Percentiles rank a stretch among this genome's conserved stretches.
Evolutionary conservation across 345 rosid species (phyloP).

Genomic region (Cochlearia excelsa): DNA sequence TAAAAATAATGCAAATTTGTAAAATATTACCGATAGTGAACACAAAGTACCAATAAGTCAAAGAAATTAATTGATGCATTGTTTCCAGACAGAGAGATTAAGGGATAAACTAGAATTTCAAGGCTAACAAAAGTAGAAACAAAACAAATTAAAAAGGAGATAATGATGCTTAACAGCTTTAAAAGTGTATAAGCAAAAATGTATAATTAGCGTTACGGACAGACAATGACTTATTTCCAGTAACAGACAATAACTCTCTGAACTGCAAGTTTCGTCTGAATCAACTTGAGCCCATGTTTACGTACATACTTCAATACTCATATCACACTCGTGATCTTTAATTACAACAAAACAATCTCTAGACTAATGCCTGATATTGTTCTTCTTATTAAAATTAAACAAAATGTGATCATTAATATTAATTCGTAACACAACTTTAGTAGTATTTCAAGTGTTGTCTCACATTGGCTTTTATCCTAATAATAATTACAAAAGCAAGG

Average conservation of each 20-base stretch:
- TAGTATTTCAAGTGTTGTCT: too few relatives aligned
- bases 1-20: slow-evolving; percentile 9
- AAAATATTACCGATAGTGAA: slow-evolving; percentile 1
- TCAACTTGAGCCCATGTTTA: slow-evolving; percentile 15
- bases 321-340: slow-evolving; percentile 3
- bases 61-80: slow-evolving; percentile 13
- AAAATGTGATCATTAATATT: too few relatives aligned
- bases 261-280: slow-evolving; percentile 25
- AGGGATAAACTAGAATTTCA: slow-evolving; percentile 21
- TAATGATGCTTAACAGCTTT: slow-evolving; percentile 33
- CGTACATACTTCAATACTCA: slow-evolving; percentile 3
- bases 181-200: neutral
- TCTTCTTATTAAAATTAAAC: too few relatives aligned
- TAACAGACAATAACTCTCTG: slow-evolving; percentile 18
- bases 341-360: slow-evolving; percentile 10
- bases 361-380: neutral
- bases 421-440: too few relatives aligned
- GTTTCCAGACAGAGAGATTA: slow-evolving; percentile 11
- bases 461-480: too few relatives aligned
- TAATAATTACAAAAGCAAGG: too few relatives aligned
- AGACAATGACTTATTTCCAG: slow-evolving; percentile 29
- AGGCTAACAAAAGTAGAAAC: slow-evolving; percentile 19
- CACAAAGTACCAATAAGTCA: slow-evolving; percentile 12
- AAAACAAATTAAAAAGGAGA: slow-evolving; percentile 22
- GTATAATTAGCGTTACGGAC: slow-evolving; percentile 21